These are phyloP conservation scores for Penicillium crustosum DNA, from an alignment of 2,329 filamentous ascomycete genomes.

Conservation along the genomic window DNA sequence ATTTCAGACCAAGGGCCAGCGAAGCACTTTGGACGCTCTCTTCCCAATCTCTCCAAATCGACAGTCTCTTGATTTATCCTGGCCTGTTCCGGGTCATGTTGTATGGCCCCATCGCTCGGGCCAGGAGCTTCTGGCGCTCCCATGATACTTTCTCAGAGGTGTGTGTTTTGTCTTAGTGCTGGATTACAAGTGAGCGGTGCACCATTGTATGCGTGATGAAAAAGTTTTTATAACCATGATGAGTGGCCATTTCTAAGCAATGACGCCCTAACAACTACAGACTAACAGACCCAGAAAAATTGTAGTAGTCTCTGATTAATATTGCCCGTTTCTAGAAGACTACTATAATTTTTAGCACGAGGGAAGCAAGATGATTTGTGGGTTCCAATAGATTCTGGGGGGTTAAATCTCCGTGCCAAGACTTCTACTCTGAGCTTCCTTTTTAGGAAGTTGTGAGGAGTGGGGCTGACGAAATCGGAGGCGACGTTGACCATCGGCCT, in stretches of 20 bases:
- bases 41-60: slow-evolving; percentile 60
- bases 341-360: neutral
- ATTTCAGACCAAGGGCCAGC: slow-evolving; percentile 55
- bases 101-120: neutral
- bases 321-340: slow-evolving; percentile 6
- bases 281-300: slow-evolving; percentile 1
- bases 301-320: neutral
- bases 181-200: neutral
- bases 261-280: neutral
- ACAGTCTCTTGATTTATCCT: slow-evolving; percentile 8
- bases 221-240: neutral
- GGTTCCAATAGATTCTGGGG: neutral
- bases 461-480: slow-evolving; percentile 16
- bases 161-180: neutral
- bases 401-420: neutral
- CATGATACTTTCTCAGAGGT: neutral
- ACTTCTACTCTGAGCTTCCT: slow-evolving; percentile 17
- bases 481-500: neutral
- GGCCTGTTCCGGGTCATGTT: slow-evolving; percentile 1
- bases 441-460: slow-evolving; percentile 27
- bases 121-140: neutral
- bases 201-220: neutral
- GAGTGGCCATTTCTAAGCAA: slow-evolving; percentile 11
- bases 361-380: slow-evolving; percentile 4
- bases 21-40: slow-evolving; percentile 61